phyloP scores from a whole-genome alignment of 495 filamentous ascomycete species.

The Penicillium malachiteum region DNA sequence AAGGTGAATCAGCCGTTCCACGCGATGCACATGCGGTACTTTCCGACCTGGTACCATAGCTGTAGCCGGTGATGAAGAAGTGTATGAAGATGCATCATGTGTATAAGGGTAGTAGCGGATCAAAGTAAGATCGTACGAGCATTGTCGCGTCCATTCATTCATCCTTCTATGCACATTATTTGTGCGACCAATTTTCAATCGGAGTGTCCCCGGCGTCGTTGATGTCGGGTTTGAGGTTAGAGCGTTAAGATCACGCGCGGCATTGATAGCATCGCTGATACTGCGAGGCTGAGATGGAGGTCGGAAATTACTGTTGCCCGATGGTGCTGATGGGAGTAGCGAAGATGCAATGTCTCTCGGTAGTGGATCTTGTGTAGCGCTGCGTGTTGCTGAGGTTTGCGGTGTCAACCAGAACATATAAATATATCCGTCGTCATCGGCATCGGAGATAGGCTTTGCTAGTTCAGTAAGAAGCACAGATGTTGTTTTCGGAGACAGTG shows the following conservation, averaged over 20 bases:
- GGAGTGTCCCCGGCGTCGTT: conserved; percentile 50
- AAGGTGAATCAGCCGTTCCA: conserved; percentile 87
- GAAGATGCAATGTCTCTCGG: conserved; percentile 58
- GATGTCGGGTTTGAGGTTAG: conserved; percentile 33
- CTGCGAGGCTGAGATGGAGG: conserved; percentile 50
- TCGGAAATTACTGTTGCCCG: conserved; percentile 11
- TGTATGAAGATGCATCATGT: conserved; percentile 52
- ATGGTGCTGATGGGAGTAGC: conserved; percentile 49
- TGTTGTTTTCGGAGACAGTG: conserved; percentile 61
- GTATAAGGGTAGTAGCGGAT: conserved; percentile 91
- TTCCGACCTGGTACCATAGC: conserved; percentile 52
- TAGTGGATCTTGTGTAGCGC: conserved; percentile 31
- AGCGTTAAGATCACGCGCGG: conserved; percentile 50
- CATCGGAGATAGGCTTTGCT: conserved; percentile 72
- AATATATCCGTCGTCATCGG: conserved; percentile 88
- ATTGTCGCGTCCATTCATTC: conserved; percentile 91
- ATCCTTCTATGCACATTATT: conserved; percentile 87
- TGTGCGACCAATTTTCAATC: conserved; percentile 90
- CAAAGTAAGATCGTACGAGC: conserved; percentile 79
- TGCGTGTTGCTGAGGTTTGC: conserved; percentile 41
- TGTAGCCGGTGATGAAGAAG: conserved; percentile 21
- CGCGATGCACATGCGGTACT: conserved; percentile 82
- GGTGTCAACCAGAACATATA: conserved; percentile 94
- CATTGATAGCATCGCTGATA: conserved; percentile 62
- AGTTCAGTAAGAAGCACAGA: conserved; percentile 70